These are phyloP conservation scores for Russula sp. DNA, from an alignment of 768 basidiomycete species.

Conservation along the genomic window DNA sequence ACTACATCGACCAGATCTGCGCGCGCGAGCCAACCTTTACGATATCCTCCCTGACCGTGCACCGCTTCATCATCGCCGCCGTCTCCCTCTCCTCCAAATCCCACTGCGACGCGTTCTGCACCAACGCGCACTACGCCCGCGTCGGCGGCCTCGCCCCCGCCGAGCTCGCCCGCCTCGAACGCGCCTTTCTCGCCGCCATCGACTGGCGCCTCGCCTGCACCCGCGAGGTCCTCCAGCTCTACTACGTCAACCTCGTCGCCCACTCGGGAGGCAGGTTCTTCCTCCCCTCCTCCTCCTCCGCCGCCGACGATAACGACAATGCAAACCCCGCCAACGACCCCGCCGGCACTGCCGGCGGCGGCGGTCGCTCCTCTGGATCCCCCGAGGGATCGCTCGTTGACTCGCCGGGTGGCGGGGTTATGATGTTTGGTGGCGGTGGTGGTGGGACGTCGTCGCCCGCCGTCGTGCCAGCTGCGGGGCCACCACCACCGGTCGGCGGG, in stretches of 20 bases:
- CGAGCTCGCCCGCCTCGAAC: constrained; percentile 92
- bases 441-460: constrained; percentile 33
- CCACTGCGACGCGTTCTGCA: constrained; percentile 92
- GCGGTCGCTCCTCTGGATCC: neutral
- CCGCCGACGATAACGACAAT: neutral
- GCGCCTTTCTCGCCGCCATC: constrained; percentile 86
- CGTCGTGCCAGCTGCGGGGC: constrained; percentile 35
- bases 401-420: constrained; percentile 41
- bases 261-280: constrained; percentile 57
- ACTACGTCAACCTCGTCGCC: constrained; percentile 89
- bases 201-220: constrained; percentile 97
- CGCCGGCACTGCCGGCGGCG: too few species aligned
- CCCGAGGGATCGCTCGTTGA: constrained; percentile 27
- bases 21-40: constrained; percentile 82
- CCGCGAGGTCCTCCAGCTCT: constrained; percentile 84
- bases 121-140: constrained; percentile 90
- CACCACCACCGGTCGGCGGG: constrained; percentile 34
- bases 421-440: constrained; percentile 16
- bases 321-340: too few species aligned
- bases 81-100: constrained; percentile 92
- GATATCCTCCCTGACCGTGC: constrained; percentile 91
- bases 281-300: constrained; percentile 38
- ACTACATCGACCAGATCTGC: constrained; percentile 94
- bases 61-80: constrained; percentile 94
- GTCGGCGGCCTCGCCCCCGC: constrained; percentile 90